Conservation (phyloP, 345 rosid genomes). For the Pseudoturritis turrita region DNA sequence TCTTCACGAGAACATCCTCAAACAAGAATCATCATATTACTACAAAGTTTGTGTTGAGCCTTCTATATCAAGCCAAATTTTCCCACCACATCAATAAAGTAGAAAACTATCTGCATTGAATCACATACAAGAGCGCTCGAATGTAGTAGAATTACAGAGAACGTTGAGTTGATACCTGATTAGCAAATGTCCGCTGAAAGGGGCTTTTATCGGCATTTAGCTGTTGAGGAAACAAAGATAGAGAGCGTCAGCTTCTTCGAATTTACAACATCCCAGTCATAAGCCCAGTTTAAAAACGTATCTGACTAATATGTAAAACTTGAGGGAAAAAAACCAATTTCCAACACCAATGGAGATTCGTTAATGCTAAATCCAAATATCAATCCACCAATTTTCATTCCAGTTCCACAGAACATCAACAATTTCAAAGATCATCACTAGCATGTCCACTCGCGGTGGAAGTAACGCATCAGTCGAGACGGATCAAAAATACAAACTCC, state of each 20-base stretch:
- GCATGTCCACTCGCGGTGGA: conserved; percentile 8
- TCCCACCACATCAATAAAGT: neutral
- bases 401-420: conserved; percentile 4
- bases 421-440: conserved; percentile 20
- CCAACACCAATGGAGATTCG: neutral
- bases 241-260: conserved; percentile 10
- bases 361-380: neutral
- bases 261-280: neutral
- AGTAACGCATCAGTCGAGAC: conserved; percentile 2
- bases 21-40: neutral
- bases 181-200: conserved; percentile 89
- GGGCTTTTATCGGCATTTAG: conserved; percentile 90
- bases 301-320: neutral
- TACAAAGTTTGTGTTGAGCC: neutral
- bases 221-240: conserved; percentile 44
- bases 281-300: neutral
- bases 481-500: neutral
- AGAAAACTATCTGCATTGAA: neutral
- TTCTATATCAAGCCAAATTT: neutral
- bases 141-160: neutral
- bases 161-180: conserved; percentile 56
- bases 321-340: neutral
- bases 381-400: conserved; percentile 3
- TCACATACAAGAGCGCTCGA: neutral
- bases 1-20: neutral